These are phyloP conservation scores for Microstegium vimineum DNA, from an alignment of 176 grass and related monocot species.

Conservation along the genomic window DNA sequence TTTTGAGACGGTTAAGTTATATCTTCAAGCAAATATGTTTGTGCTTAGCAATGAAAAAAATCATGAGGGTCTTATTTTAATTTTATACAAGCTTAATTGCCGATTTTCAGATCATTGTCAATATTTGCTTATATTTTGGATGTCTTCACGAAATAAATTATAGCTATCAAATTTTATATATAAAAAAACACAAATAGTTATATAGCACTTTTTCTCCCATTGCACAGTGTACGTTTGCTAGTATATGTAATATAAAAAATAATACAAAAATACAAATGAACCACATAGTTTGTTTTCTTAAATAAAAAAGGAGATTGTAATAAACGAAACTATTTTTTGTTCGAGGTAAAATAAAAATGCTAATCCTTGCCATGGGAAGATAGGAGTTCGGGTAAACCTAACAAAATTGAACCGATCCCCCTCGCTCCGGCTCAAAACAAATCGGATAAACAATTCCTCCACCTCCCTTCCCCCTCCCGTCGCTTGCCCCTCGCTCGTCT, in stretches of 20 bases:
- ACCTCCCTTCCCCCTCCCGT: not conserved
- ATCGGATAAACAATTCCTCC: not conserved
- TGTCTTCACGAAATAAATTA: not conserved
- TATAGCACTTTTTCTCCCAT: not conserved
- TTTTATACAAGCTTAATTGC: not conserved
- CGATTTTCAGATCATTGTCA: not conserved
- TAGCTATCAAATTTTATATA: not conserved
- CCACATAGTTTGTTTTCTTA: not conserved
- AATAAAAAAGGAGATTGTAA: not conserved
- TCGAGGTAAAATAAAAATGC: not conserved
- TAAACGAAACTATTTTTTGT: not conserved
- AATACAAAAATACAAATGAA: not conserved
- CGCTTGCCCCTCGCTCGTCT: not conserved
- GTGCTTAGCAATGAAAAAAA: no score
- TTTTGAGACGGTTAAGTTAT: no score
- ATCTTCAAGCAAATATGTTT: no score
- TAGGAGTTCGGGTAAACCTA: slow-evolving; percentile 20
- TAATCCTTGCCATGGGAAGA: not conserved
- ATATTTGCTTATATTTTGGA: not conserved
- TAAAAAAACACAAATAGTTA: not conserved
- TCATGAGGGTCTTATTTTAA: no score
- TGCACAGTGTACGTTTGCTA: not conserved
- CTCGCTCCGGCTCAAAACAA: slow-evolving; percentile 30
- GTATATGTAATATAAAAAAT: not conserved
- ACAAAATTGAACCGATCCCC: slow-evolving; percentile 18